Conservation (phyloP, 225 moss, liverwort and hornwort genomes). For the Sphagnum contortum region DNA sequence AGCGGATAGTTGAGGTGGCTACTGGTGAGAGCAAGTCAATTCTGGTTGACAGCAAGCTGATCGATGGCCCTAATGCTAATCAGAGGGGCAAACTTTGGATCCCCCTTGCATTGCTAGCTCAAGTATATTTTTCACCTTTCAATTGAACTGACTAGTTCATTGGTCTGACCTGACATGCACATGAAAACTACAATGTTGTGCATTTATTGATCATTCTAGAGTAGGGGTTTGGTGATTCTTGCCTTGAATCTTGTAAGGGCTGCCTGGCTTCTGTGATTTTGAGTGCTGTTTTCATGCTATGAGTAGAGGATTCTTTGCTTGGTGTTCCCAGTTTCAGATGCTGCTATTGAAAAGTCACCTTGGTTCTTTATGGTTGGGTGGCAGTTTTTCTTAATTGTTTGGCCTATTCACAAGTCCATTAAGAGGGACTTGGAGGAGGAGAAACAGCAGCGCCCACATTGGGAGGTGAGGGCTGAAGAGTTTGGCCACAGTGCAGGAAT, state of each 20-base stretch:
- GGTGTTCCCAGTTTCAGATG: no score
- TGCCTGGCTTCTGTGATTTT: neutral
- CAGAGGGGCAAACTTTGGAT: conserved; percentile 55
- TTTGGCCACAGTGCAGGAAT: conserved; percentile 14
- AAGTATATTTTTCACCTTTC: conserved; percentile 22
- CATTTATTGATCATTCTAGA: no score
- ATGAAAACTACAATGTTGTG: no score
- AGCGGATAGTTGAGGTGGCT: conserved; percentile 50
- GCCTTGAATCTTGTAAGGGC: no score
- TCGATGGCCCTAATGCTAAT: conserved; percentile 47
- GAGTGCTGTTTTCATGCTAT: neutral
- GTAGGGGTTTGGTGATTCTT: no score
- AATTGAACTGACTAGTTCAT: neutral
- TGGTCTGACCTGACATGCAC: no score
- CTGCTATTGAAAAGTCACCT: no score
- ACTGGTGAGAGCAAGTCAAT: conserved; percentile 36
- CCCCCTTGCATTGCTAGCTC: conserved; percentile 42
- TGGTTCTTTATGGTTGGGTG: neutral
- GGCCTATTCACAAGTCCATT: conserved; percentile 47
- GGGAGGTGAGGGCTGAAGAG: conserved; percentile 52
- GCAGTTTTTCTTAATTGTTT: conserved; percentile 51
- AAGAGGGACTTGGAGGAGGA: conserved; percentile 45
- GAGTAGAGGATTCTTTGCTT: no score
- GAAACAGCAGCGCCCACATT: conserved; percentile 37
- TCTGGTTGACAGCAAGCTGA: conserved; percentile 37